Evolutionary conservation across 1,284 basidiomycete species (phyloP), one percentile per base, ranked within the genome.

Genomic region (Trametes pubescens): DNA sequence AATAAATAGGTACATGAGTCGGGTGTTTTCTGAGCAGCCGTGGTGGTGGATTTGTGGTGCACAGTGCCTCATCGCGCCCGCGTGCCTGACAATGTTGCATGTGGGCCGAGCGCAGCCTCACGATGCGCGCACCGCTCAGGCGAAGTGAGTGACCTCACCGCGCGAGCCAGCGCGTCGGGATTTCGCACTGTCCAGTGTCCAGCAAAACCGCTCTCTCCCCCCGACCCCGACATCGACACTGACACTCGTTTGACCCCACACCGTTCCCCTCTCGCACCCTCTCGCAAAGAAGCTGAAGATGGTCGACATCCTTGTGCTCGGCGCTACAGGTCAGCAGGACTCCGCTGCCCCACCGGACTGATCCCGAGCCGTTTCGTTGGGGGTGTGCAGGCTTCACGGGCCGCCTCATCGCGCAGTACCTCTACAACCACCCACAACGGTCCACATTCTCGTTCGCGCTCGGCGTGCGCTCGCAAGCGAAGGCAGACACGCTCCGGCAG

Each of bases 251-350:
- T 13, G 14, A 43, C 37, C 37, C 37, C 3, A 13, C 14, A 9
- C 10, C 40, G 18, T 7, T 16, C 14, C 18, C 40, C 14, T 4
- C 6, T 35, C 13, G 34, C 4, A 38, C 37, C 37, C 11, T 4
- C 37, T 4, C 37, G 29, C 9, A 40, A 48, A 38, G 32, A 29
- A 14, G 14, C 7, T 37, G 16, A 26, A 11, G 21, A 76, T 77
- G 74, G 70, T 71, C 26, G 88, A 90, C 71, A 83, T 91, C 52
- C 78, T 91, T 24, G 76, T 91, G 44, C 76, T 91, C 38, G 89
- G 89, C 10, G 88, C 88, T 21, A 91, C 89, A 49, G 83, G 81
- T 79, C 52, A 63, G 68, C 57, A 57, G 63, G 6, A 4, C 35
- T 38, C 21, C 46, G 10, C 21, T 43, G 55, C 44, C 32, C 52